Conservation (phyloP, 2,329 filamentous ascomycete genomes). For the Alternaria sp. region DNA sequence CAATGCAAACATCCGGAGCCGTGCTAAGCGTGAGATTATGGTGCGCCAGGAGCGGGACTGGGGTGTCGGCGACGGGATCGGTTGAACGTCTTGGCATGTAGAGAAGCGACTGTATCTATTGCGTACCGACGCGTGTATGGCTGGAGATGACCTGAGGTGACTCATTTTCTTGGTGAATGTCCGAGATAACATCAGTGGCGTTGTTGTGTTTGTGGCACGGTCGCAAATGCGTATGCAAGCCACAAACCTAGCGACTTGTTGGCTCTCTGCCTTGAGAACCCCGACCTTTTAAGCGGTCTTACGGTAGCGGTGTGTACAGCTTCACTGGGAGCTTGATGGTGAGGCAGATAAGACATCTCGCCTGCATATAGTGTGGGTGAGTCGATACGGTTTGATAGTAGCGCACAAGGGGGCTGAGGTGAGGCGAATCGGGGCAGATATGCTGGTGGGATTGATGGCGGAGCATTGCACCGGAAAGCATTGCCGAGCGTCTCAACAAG, state of each 20-base stretch:
- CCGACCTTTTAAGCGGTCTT: background rate
- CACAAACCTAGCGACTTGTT: background rate
- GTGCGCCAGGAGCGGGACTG: conserved; percentile 1
- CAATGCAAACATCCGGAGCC: background rate
- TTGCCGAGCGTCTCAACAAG: background rate
- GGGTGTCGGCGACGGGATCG: conserved; percentile 14
- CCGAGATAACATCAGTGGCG: background rate
- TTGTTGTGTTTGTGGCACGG: background rate
- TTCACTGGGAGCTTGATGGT: background rate
- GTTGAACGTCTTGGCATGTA: conserved; percentile 21
- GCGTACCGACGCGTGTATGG: background rate
- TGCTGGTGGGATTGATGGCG: conserved; percentile 1
- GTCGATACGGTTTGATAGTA: conserved; percentile 1
- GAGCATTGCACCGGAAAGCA: background rate
- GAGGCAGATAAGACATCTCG: conserved; percentile 1
- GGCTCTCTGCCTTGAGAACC: conserved; percentile 1
- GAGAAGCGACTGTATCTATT: conserved; percentile 12
- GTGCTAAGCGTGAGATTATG: background rate
- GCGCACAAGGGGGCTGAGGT: conserved; percentile 2
- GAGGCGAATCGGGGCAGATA: conserved; percentile 1
- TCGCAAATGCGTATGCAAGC: background rate
- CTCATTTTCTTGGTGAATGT: background rate
- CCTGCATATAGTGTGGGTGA: background rate
- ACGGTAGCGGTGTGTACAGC: background rate
- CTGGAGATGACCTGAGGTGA: background rate